Evolutionary conservation across 768 basidiomycete genomes (phyloP).

Genomic region (Kwoniella shandongensis): DNA sequence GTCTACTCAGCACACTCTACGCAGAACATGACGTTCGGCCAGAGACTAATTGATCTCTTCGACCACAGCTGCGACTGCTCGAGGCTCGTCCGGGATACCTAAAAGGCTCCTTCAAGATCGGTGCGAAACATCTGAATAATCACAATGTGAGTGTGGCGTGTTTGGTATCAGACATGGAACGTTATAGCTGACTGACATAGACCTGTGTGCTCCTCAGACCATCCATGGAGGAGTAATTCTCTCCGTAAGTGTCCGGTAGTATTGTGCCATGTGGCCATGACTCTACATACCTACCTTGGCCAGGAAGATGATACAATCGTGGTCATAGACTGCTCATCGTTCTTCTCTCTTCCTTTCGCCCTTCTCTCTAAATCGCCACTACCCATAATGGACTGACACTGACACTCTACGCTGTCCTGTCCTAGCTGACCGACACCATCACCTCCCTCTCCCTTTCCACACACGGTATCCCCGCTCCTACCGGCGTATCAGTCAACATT

Average conservation of each 20-base stretch:
- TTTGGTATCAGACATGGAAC: too few species aligned
- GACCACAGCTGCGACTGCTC: constrained; percentile 31
- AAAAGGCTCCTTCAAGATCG: constrained; percentile 28
- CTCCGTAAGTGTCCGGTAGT: constrained; percentile 25
- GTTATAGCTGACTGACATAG: background rate
- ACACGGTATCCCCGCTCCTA: constrained; percentile 45
- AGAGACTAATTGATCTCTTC: background rate
- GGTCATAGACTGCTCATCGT: too few species aligned
- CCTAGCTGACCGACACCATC: constrained; percentile 50
- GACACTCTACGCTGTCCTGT: background rate
- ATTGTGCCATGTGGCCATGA: too few species aligned
- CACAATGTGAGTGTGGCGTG: constrained; percentile 41
- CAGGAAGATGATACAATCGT: too few species aligned
- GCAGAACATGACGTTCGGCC: background rate
- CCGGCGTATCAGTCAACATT: constrained; percentile 48
- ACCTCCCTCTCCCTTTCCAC: constrained; percentile 49
- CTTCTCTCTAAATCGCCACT: background rate
- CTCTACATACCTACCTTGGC: too few species aligned
- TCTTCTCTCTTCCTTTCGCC: too few species aligned
- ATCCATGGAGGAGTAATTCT: constrained; percentile 47
- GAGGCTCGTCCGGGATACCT: constrained; percentile 38
- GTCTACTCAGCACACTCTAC: too few species aligned
- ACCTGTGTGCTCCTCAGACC: constrained; percentile 29
- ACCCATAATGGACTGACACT: background rate
- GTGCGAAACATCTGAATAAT: constrained; percentile 43